phyloP scores from a whole-genome alignment of 495 filamentous ascomycete species.

The Elasticomyces elasticus region DNA sequence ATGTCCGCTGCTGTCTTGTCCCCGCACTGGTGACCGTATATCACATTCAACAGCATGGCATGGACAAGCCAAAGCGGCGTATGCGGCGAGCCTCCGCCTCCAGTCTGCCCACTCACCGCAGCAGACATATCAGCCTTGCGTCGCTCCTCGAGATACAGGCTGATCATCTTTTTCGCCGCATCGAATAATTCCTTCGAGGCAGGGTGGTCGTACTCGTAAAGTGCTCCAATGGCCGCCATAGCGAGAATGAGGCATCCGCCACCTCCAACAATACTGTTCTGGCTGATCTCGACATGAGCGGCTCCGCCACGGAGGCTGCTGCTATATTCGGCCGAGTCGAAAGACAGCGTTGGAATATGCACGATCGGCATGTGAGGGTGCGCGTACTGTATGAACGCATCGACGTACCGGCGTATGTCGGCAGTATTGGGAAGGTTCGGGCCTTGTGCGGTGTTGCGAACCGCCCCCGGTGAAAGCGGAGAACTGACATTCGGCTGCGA shows the following conservation, averaged over 20 bases:
- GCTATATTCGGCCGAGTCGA: constrained; percentile 65
- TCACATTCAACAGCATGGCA: constrained; percentile 92
- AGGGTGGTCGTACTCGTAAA: constrained; percentile 79
- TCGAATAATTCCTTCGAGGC: constrained; percentile 83
- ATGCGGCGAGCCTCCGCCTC: constrained; percentile 60
- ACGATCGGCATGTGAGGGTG: constrained; percentile 92
- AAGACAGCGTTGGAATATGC: constrained; percentile 84
- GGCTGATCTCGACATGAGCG: constrained; percentile 46
- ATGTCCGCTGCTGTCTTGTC: constrained; percentile 86
- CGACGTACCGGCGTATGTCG: constrained; percentile 86
- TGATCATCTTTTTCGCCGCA: constrained; percentile 89
- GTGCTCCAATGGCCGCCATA: constrained; percentile 89
- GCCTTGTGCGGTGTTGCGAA: constrained; percentile 30
- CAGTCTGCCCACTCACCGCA: constrained; percentile 53
- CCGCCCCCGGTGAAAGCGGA: constrained; percentile 49
- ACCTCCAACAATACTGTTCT: constrained; percentile 60
- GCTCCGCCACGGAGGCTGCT: constrained; percentile 45
- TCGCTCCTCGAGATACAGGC: constrained; percentile 84
- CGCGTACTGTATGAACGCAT: constrained; percentile 85
- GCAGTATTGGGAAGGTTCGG: constrained; percentile 65
- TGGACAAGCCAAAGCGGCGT: constrained; percentile 97
- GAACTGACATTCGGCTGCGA: constrained; percentile 62
- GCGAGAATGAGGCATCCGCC: constrained; percentile 86
- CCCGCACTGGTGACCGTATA: constrained; percentile 92
- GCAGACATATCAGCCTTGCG: constrained; percentile 81